Percentiles rank a stretch among this genome's conserved stretches.
Conservation (phyloP, 306 rosid species). For the Lupinus albus region DNA sequence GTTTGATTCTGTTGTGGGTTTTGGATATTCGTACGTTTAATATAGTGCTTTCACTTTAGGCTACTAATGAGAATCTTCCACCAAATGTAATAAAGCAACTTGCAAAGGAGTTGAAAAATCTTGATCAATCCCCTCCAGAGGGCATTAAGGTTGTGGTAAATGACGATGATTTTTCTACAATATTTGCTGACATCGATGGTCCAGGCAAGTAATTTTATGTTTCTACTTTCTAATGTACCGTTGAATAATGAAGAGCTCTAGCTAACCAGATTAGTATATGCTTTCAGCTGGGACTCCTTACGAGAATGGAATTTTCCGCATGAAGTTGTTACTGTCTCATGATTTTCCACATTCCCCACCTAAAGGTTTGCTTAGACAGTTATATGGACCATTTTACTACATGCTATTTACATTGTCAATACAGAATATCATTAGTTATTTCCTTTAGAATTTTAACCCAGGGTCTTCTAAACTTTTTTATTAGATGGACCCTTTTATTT, state of each 20-base stretch:
- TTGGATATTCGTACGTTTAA: conserved; percentile 2
- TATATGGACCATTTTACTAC: neutral
- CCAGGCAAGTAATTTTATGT: conserved; percentile 66
- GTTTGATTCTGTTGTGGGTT: conserved; percentile 17
- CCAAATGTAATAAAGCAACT: conserved; percentile 97
- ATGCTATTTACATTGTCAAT: conserved; percentile 4
- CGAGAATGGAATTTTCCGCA: conserved; percentile 92
- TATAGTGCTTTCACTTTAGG: conserved; percentile 55
- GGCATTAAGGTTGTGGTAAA: conserved; percentile 91
- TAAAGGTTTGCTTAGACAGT: conserved; percentile 60
- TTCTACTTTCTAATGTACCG: conserved; percentile 2
- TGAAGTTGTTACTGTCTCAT: conserved; percentile 81
- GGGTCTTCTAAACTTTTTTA: neutral
- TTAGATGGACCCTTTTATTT: conserved; percentile 13
- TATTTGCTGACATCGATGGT: conserved; percentile 93
- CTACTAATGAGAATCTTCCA: conserved; percentile 96
- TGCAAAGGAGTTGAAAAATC: conserved; percentile 95
- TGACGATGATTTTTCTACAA: conserved; percentile 88
- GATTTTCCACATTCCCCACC: conserved; percentile 96
- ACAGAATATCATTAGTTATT: conserved; percentile 4
- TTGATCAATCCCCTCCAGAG: conserved; percentile 93
- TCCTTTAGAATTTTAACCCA: neutral
- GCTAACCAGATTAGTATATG: conserved; percentile 25
- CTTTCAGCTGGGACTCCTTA: conserved; percentile 95
- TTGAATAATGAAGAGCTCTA: conserved; percentile 11